Percentiles rank a stretch among this genome's conserved stretches.
These are phyloP conservation scores for Candida manassasensis DNA, from an alignment of 805 yeast species.

Conservation along the genomic window DNA sequence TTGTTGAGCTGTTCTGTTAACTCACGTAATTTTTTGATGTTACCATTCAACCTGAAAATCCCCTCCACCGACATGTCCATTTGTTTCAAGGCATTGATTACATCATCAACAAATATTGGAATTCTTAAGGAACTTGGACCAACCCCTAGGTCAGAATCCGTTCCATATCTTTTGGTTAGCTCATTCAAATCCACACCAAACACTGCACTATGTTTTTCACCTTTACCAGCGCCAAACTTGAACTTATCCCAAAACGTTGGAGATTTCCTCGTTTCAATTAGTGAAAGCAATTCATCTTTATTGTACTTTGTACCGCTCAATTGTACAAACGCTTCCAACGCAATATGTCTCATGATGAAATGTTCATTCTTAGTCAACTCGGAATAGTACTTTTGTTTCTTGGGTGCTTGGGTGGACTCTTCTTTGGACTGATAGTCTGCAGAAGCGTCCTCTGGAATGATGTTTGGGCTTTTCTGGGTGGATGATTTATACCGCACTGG, in stretches of 20 bases:
- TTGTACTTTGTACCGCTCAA: slow-evolving; percentile 19
- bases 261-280: slow-evolving; percentile 40
- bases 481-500: slow-evolving; percentile 4
- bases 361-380: slow-evolving; percentile 58
- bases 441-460: slow-evolving; percentile 8
- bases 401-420: slow-evolving; percentile 3
- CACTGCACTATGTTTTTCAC: slow-evolving; percentile 38
- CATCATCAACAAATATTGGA: slow-evolving; percentile 84
- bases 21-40: slow-evolving; percentile 74
- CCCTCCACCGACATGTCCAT: slow-evolving; percentile 97
- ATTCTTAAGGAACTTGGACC: slow-evolving; percentile 77
- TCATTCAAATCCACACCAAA: slow-evolving; percentile 76
- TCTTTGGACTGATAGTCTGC: not conserved
- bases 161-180: slow-evolving; percentile 68
- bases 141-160: slow-evolving; percentile 77
- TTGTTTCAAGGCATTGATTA: slow-evolving; percentile 74
- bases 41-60: slow-evolving; percentile 93
- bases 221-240: slow-evolving; percentile 31
- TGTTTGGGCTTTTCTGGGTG: slow-evolving; percentile 5
- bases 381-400: slow-evolving; percentile 49
- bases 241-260: slow-evolving; percentile 53
- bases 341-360: slow-evolving; percentile 52
- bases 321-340: slow-evolving; percentile 48
- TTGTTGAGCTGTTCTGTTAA: slow-evolving; percentile 70
- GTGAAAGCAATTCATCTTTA: slow-evolving; percentile 33